Base-by-base conservation (phyloP, 1,284 basidiomycete genomes). In the Gymnopus androsaceus region DNA sequence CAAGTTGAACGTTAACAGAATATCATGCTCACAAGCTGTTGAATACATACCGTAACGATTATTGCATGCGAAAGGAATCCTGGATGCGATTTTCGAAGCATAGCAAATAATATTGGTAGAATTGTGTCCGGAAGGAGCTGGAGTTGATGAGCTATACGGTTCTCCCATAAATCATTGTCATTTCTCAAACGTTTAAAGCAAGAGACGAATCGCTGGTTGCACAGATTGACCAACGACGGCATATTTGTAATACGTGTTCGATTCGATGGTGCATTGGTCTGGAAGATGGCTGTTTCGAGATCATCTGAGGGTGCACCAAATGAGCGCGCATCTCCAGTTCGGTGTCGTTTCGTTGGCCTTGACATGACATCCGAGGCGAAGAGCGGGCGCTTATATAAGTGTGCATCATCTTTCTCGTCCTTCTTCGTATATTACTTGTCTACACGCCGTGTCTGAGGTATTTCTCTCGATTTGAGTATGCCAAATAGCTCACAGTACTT, bases 111-210 rank as follows among this genome's bases (percentile, higher is more conserved):
- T 55, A 69, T 77, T 36, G 79, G 75, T 9, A 81, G 67, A 3
- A 85, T 59, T 3, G 67, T n/a, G 42, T 87, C 83, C 0, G 86
- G 86, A 9, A 87, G 65, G 1, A 63, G 61, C 53, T 74, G 72
- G n/a, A 88, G 66, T 62, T 72, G 72, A 28, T 58, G 52, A 25
- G 75, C 72, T 2, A 75, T 69, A 15, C 59, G 58, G 30, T 67
- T n/a, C 14, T 54, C 63, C 80, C 81, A 83, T 19, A 65, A 55
- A 11, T 58, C 50, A 40, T 72, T 67, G 36, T 79, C 67, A 15
- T 66, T 64, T 25, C 75, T 74, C 4, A 87, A 67, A 8, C 59
- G 61, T 19, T 66, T 63, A 51, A 84, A 70, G 56, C 78, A 72
- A 0, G 69, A 61, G n/a, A 77, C 82, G 61, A 88, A 85, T 3